These are phyloP conservation scores for Fusarium stilboides DNA, from an alignment of 2,329 filamentous ascomycete species.

Conservation along the genomic window DNA sequence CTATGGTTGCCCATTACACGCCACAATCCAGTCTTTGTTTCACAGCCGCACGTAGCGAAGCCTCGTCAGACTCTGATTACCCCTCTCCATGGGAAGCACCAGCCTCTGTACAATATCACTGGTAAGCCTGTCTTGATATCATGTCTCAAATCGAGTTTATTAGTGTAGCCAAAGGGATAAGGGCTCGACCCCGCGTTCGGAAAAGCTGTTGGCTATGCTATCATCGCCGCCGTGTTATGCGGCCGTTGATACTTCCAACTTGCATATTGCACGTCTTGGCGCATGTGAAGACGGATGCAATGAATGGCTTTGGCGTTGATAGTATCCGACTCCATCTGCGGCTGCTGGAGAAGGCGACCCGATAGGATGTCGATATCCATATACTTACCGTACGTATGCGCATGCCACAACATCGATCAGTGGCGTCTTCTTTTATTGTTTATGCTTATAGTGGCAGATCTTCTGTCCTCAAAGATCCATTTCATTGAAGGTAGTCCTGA, in stretches of 20 bases:
- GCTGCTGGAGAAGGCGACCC: slow-evolving; percentile 4
- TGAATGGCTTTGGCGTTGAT: not conserved
- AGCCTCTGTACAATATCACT: slow-evolving; percentile 6
- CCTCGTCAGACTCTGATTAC: slow-evolving; percentile 21
- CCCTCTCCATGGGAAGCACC: slow-evolving; percentile 13
- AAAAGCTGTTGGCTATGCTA: not conserved
- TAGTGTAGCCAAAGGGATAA: slow-evolving; percentile 1
- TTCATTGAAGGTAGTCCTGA: not conserved
- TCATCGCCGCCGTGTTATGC: slow-evolving; percentile 6
- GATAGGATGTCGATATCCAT: slow-evolving; percentile 4
- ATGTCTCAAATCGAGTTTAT: slow-evolving; percentile 21
- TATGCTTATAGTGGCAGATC: not conserved
- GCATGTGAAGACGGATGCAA: not conserved
- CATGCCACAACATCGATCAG: slow-evolving; percentile 1
- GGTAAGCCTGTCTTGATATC: slow-evolving; percentile 1
- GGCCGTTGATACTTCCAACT: slow-evolving; percentile 21
- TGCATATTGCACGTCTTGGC: slow-evolving; percentile 1
- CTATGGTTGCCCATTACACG: slow-evolving; percentile 21
- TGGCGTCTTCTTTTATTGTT: slow-evolving; percentile 1
- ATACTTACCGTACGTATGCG: slow-evolving; percentile 1
- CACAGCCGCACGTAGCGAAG: slow-evolving; percentile 6
- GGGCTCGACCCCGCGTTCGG: slow-evolving; percentile 2
- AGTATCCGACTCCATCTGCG: slow-evolving; percentile 3
- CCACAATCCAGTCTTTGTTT: slow-evolving; percentile 26
- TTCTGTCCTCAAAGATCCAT: not conserved